phyloP scores from a whole-genome alignment of 2,329 filamentous ascomycete species.

The Monosporascus sp. region DNA sequence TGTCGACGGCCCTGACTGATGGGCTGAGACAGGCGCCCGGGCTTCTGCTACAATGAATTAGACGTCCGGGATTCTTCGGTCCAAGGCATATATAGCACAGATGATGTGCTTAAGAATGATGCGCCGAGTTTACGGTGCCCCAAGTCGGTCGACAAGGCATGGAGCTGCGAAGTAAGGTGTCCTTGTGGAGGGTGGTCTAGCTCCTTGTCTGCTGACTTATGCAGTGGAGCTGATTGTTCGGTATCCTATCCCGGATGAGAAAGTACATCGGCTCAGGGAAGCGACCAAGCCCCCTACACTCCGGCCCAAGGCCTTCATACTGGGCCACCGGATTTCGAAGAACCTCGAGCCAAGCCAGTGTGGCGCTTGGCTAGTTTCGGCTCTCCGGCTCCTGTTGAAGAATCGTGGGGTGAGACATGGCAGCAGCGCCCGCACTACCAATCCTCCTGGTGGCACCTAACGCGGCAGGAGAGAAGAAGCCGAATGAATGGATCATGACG shows the following conservation, averaged over 20 bases:
- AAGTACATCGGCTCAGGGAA: conserved; percentile 31
- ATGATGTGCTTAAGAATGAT: conserved; percentile 37
- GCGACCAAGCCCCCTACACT: conserved; percentile 25
- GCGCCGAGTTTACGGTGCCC: conserved; percentile 35
- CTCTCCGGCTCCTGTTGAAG: conserved; percentile 21
- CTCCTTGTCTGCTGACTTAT: conserved; percentile 5
- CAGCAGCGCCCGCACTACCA: conserved; percentile 11
- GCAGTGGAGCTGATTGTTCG: conserved; percentile 38
- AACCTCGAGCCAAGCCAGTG: conserved; percentile 36
- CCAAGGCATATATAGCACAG: conserved; percentile 42
- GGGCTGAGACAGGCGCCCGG: conserved; percentile 27
- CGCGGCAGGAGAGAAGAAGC: conserved; percentile 38
- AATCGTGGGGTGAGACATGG: conserved; percentile 10
- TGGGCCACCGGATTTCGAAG: conserved; percentile 44
- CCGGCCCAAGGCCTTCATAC: conserved; percentile 35
- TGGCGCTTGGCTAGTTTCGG: conserved; percentile 33
- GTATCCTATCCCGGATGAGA: conserved; percentile 35
- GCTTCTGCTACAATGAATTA: conserved; percentile 45
- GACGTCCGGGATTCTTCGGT: conserved; percentile 43
- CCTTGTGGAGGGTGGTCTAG: not conserved
- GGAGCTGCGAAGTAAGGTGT: conserved; percentile 19
- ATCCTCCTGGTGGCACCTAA: conserved; percentile 38
- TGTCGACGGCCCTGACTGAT: conserved; percentile 1
- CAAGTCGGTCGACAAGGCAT: conserved; percentile 25
- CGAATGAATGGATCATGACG: conserved; percentile 38